Conservation (phyloP, 768 basidiomycete genomes). For the Sporobolomyces pararoseus region DNA sequence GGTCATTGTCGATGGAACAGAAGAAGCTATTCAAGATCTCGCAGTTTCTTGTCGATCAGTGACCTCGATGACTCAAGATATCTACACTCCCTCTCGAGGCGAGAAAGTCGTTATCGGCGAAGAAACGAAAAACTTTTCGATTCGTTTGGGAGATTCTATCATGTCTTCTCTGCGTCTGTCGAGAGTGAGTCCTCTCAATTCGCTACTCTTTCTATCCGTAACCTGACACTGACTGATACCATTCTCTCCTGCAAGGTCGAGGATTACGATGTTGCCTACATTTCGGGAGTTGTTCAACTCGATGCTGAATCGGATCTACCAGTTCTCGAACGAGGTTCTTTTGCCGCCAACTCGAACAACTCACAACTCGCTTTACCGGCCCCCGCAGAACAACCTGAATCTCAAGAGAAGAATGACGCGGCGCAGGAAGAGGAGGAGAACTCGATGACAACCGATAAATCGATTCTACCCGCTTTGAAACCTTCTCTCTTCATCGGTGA, state of each 20-base stretch:
- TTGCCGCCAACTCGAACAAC: slow-evolving; percentile 45
- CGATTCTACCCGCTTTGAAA: slow-evolving; percentile 61
- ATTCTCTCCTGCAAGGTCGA: slow-evolving; percentile 71
- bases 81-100: slow-evolving; percentile 70
- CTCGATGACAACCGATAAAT: slow-evolving; percentile 13
- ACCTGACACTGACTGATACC: neutral
- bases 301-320: slow-evolving; percentile 85
- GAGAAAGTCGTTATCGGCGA: slow-evolving; percentile 88
- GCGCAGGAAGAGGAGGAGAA: neutral
- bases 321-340: slow-evolving; percentile 63
- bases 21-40: slow-evolving; percentile 65
- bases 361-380: slow-evolving; percentile 41
- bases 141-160: slow-evolving; percentile 86
- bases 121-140: slow-evolving; percentile 88
- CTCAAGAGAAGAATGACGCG: neutral
- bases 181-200: slow-evolving; percentile 27
- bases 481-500: slow-evolving; percentile 97
- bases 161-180: slow-evolving; percentile 77
- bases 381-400: neutral
- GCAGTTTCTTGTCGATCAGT: slow-evolving; percentile 77
- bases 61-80: slow-evolving; percentile 86
- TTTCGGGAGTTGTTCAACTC: slow-evolving; percentile 78
- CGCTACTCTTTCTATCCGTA: neutral
- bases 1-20: slow-evolving; percentile 82
- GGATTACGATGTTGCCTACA: slow-evolving; percentile 91